Percentiles rank a stretch among this genome's conserved stretches.
Conservation (phyloP, 1,284 basidiomycete species). For the Cryptococcus sp. region DNA sequence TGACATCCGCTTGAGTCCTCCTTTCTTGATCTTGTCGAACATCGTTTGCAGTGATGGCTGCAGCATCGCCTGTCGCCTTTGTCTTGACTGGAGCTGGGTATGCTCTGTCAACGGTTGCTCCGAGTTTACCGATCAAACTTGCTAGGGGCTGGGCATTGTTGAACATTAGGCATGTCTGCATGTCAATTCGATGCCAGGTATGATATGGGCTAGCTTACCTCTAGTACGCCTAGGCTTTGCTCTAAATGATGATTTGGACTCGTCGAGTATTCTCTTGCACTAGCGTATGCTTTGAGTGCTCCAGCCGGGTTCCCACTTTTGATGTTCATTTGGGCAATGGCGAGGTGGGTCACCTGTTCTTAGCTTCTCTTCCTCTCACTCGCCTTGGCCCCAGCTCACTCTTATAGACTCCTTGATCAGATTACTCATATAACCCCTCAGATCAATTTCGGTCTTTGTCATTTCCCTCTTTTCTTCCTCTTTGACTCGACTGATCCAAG, state of each 20-base stretch:
- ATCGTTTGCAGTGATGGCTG: constrained; percentile 33
- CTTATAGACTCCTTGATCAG: constrained; percentile 45
- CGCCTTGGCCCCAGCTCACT: constrained; percentile 17
- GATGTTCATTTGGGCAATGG: constrained; percentile 32
- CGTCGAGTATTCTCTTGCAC: constrained; percentile 32
- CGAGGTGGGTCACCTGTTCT: constrained; percentile 40
- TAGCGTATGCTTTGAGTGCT: constrained; percentile 28
- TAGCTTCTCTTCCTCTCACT: background rate
- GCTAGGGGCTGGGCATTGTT: constrained; percentile 26
- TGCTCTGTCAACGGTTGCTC: constrained; percentile 33
- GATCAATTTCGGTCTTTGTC: constrained; percentile 34
- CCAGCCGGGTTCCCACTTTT: constrained; percentile 25
- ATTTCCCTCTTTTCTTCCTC: constrained; percentile 26
- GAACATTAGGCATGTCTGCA: constrained; percentile 31
- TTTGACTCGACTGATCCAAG: constrained; percentile 27
- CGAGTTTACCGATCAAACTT: constrained; percentile 37
- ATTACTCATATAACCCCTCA: constrained; percentile 42
- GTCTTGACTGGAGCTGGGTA: constrained; percentile 17
- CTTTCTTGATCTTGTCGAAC: constrained; percentile 26
- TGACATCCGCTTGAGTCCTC: constrained; percentile 16
- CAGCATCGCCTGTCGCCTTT: constrained; percentile 2
- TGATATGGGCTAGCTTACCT: constrained; percentile 15
- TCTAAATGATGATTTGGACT: constrained; percentile 38
- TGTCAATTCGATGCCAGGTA: background rate
- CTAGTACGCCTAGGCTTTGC: constrained; percentile 33